Evolutionary conservation across 768 basidiomycete genomes (phyloP), one percentile per base, ranked within the genome.

Genomic region (Suillus luteus): DNA sequence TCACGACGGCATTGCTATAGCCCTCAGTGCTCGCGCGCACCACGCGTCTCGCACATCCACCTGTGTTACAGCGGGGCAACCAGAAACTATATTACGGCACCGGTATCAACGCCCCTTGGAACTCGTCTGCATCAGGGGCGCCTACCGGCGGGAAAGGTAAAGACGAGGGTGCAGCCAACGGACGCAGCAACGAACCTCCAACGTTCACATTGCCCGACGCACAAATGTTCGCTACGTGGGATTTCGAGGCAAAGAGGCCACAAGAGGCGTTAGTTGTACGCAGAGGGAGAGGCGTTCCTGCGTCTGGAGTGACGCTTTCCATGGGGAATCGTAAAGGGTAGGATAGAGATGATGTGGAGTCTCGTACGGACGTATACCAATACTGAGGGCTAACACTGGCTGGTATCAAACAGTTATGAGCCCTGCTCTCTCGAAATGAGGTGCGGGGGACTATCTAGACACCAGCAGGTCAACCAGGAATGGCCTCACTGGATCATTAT

Each of bases 1-100:
- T 61, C n/a, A 57, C 9, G 6, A 51, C 5, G 35, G 5, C 5
- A 8, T 35, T 10, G 61, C 59, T 12, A 65, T 70, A 89, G 85
- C 80, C 84, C 19, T 69, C 85, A 14, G 83, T 91, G 43, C 72
- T 85, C 54, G 74, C 81, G 11, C 85, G 91, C 22, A 85, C 87
- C 12, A 86, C 83, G 10, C 84, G 87, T 5, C 79, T 93, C 17
- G 74, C 79, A 0, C 89, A 91, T 68, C 91, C 91, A 3, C 83
- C 87, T 0, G 81, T 86, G 1, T 80, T 92, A 41, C 78, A 82
- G 55, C 84, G 88, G 17, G 74, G 74, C 7, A 55, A 71, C 1
- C 74, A 81, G 59, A 82, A 76, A 63, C 73, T 82, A 1, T 67
- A 71, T 40, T 83, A 83, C 49, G 82, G 82, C 2, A 63, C 74